Conservation (phyloP, 2,329 filamentous ascomycete genomes). For the Ampelomyces quisqualis region DNA sequence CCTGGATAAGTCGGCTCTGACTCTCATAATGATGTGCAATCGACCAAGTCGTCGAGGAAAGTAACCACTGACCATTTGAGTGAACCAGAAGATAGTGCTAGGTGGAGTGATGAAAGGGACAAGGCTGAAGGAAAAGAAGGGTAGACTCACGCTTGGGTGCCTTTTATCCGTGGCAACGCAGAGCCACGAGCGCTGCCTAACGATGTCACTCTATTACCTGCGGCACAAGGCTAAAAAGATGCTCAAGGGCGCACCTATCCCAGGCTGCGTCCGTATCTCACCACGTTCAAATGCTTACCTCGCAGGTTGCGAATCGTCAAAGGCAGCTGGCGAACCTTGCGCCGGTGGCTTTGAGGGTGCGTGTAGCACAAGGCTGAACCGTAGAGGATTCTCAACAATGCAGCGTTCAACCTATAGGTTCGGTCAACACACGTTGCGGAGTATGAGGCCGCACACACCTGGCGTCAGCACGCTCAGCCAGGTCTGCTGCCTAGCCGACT, state of each 20-base stretch:
- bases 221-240: background rate
- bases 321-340: constrained; percentile 7
- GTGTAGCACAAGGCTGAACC: constrained; percentile 8
- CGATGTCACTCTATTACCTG: background rate
- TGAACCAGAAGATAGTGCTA: background rate
- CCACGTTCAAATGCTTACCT: constrained; percentile 4
- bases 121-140: constrained; percentile 1
- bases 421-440: constrained; percentile 2
- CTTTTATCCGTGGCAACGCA: constrained; percentile 10
- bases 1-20: too few relatives aligned
- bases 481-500: constrained; percentile 14
- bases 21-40: too few relatives aligned
- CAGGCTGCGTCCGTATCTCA: constrained; percentile 8
- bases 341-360: constrained; percentile 1
- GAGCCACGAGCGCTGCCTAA: constrained; percentile 13
- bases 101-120: background rate
- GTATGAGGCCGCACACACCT: constrained; percentile 8
- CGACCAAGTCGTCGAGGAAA: too few relatives aligned
- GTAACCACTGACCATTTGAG: background rate
- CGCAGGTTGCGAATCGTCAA: constrained; percentile 9
- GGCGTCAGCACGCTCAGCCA: constrained; percentile 9
- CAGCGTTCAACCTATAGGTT: background rate
- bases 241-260: constrained; percentile 2
- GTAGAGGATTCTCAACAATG: constrained; percentile 1
- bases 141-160: constrained; percentile 5